Evolutionary conservation across 2,329 filamentous ascomycete species (phyloP).

Genomic region (Parastagonospora nodorum): DNA sequence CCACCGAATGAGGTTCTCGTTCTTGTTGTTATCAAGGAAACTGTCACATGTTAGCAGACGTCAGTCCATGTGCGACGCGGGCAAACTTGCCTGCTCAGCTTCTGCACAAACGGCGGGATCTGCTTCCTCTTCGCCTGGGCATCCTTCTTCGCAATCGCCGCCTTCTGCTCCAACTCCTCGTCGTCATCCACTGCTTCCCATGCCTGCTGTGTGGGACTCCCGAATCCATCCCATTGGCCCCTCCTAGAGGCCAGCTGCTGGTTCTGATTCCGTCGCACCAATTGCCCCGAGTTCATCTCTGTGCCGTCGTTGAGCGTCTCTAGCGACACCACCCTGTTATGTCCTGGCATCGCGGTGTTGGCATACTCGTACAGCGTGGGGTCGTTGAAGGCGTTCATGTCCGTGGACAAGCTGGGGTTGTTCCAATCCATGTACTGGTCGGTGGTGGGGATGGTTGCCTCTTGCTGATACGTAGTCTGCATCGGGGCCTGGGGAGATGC

Average conservation of each 20-base stretch:
- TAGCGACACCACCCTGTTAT: slow-evolving; percentile 41
- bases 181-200: slow-evolving; percentile 67
- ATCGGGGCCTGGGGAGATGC: slow-evolving; percentile 67
- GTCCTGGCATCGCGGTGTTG: slow-evolving; percentile 19
- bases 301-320: slow-evolving; percentile 33
- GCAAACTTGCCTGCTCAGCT: slow-evolving; percentile 82
- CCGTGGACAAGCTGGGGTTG: slow-evolving; percentile 27
- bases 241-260: slow-evolving; percentile 50
- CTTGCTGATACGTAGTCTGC: slow-evolving; percentile 51
- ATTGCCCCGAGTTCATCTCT: slow-evolving; percentile 46
- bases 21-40: slow-evolving; percentile 90
- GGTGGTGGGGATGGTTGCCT: slow-evolving; percentile 43
- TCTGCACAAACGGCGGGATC: slow-evolving; percentile 97
- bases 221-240: slow-evolving; percentile 48
- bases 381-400: slow-evolving; percentile 43
- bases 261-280: slow-evolving; percentile 53
- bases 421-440: slow-evolving; percentile 46
- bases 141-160: slow-evolving; percentile 81
- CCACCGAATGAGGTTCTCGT: slow-evolving; percentile 95
- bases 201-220: slow-evolving; percentile 50
- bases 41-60: slow-evolving; percentile 55
- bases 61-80: not conserved
- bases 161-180: slow-evolving; percentile 78
- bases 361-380: slow-evolving; percentile 43
- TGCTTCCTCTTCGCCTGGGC: slow-evolving; percentile 89